Conservation (phyloP, 805 yeast genomes). For the Lachancea nothofagi region DNA sequence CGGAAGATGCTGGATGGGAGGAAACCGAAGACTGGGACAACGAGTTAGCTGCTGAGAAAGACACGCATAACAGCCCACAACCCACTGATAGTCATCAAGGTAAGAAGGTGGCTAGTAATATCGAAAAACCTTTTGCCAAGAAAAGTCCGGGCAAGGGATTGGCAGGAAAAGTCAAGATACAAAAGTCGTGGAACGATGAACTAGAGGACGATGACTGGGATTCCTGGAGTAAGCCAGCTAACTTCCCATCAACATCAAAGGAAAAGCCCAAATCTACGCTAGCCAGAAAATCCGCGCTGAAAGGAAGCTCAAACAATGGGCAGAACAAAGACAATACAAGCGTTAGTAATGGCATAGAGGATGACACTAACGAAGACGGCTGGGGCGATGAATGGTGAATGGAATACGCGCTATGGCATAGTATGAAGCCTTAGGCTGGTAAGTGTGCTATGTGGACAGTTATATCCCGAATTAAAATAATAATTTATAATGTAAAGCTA, state of each 20-base stretch:
- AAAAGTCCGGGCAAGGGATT: not conserved
- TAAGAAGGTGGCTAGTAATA: not conserved
- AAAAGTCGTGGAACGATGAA: constrained; percentile 24
- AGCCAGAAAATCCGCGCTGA: not conserved
- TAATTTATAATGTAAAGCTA: constrained; percentile 5
- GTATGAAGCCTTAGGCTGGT: too few species aligned
- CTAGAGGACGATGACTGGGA: constrained; percentile 17
- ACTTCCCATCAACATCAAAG: constrained; percentile 2
- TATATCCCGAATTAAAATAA: not conserved
- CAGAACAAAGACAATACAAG: not conserved
- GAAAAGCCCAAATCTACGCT: not conserved
- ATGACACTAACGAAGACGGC: constrained; percentile 18
- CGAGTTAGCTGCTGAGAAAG: not conserved
- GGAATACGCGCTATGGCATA: not conserved
- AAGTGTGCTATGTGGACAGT: too few species aligned
- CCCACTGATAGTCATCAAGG: not conserved
- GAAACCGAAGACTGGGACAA: constrained; percentile 32
- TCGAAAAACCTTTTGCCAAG: not conserved
- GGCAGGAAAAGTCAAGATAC: constrained; percentile 10
- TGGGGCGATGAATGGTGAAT: constrained; percentile 27
- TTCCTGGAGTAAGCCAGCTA: constrained; percentile 12
- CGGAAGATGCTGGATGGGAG: constrained; percentile 14
- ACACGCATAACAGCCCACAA: not conserved
- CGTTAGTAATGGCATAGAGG: constrained; percentile 2
- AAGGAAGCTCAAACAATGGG: not conserved